Evolutionary conservation across 305 asterid species (phyloP).

Genomic region (Solanum hybrid): DNA sequence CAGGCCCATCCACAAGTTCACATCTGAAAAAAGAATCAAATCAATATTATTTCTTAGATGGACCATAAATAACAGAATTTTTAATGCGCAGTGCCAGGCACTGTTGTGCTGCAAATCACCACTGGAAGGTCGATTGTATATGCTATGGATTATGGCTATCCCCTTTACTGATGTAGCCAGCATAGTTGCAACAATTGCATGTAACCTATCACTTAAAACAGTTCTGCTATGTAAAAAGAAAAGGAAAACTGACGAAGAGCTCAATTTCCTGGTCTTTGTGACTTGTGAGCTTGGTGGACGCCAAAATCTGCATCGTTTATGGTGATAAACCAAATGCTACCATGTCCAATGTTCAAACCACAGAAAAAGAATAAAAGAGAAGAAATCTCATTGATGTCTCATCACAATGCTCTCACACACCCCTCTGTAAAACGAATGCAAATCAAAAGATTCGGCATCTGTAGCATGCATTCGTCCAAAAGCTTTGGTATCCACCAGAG

Average conservation of each 20-base stretch:
- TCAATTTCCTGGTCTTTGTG: background rate
- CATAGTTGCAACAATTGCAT: background rate
- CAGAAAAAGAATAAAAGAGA: background rate
- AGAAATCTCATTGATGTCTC: background rate
- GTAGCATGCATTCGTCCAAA: background rate
- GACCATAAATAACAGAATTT: background rate
- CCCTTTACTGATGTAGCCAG: background rate
- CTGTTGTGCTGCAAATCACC: background rate
- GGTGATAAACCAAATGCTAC: background rate
- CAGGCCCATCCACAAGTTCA: background rate
- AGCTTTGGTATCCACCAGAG: background rate
- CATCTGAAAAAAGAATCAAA: background rate
- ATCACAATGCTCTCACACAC: background rate
- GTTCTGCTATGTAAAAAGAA: background rate
- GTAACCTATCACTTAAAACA: background rate
- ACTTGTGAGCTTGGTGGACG: background rate
- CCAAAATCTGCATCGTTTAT: background rate
- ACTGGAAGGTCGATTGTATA: background rate
- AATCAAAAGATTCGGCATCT: background rate
- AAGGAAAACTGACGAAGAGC: background rate
- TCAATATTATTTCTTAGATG: background rate
- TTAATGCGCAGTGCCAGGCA: background rate
- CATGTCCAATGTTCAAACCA: background rate
- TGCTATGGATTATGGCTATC: background rate
- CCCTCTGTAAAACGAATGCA: background rate